Conservation (phyloP, 1,139 yeast genomes). For the Kurtzmaniella quercitrusa region DNA sequence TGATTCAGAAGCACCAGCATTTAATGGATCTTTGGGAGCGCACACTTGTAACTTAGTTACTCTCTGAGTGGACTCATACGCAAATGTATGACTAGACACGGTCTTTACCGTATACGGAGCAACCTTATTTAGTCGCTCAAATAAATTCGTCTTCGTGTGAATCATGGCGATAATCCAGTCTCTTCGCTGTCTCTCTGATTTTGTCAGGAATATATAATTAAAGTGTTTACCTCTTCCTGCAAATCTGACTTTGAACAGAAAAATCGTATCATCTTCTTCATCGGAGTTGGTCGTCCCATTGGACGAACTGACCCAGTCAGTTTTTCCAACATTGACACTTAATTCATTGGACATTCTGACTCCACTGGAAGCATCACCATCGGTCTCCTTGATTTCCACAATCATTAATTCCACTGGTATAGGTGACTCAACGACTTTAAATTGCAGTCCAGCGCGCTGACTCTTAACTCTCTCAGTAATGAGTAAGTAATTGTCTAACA, state of each 20-base stretch:
- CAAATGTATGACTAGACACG: constrained; percentile 59
- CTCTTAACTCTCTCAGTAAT: constrained; percentile 51
- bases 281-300: constrained; percentile 2
- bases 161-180: constrained; percentile 58
- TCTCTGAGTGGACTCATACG: constrained; percentile 54
- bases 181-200: constrained; percentile 49
- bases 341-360: not conserved
- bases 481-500: constrained; percentile 69
- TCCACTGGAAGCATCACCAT: constrained; percentile 4
- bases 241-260: constrained; percentile 36
- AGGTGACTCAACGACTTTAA: constrained; percentile 51
- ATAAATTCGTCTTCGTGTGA: constrained; percentile 51
- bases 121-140: constrained; percentile 36
- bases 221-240: constrained; percentile 43
- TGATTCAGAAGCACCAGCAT: constrained; percentile 36
- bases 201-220: constrained; percentile 54
- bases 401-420: constrained; percentile 57
- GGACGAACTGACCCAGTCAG: not conserved
- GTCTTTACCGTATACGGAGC: constrained; percentile 56
- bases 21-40: constrained; percentile 61
- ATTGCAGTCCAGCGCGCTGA: constrained; percentile 17
- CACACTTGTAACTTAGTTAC: constrained; percentile 57
- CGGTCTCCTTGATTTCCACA: constrained; percentile 44
- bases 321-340: not conserved
- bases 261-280: constrained; percentile 35